Evolutionary conservation across 192 early-diverging fungal species (phyloP).

Genomic region (Glomus cerebriforme): DNA sequence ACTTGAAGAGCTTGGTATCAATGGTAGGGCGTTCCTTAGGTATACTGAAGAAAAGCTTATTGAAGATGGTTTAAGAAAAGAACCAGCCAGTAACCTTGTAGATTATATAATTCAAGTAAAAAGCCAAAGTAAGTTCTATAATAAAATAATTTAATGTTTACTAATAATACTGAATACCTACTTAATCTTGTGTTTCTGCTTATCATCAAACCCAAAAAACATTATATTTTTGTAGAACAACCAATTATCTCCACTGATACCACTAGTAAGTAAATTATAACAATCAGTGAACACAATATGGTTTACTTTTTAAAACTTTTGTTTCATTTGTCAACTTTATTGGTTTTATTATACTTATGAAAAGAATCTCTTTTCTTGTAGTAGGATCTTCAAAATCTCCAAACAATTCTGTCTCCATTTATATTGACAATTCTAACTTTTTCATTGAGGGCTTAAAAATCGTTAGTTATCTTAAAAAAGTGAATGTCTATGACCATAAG

Average conservation of each 20-base stretch:
- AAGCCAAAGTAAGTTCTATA: neutral
- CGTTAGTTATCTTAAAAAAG: neutral
- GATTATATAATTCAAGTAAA: neutral
- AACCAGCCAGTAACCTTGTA: neutral
- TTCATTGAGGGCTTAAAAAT: neutral
- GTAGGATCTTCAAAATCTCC: neutral
- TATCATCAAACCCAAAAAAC: neutral
- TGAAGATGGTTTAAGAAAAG: too few species aligned
- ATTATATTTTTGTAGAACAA: too few species aligned
- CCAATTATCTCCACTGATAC: too few species aligned
- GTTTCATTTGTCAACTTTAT: constrained; percentile 9
- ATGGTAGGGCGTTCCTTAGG: too few species aligned
- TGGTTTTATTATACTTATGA: constrained; percentile 9
- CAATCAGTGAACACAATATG: neutral
- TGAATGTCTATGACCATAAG: neutral
- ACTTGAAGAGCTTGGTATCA: too few species aligned
- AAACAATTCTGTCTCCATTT: constrained; percentile 3
- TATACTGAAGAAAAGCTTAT: too few species aligned
- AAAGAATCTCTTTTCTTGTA: constrained; percentile 11
- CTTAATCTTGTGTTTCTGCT: constrained; percentile 18
- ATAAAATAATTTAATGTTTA: neutral
- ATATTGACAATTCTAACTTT: neutral
- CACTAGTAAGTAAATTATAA: too few species aligned
- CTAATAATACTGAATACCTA: constrained; percentile 18
- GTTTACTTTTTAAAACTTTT: neutral